These are phyloP conservation scores for Eucalyptus melliodora DNA, from an alignment of 345 rosid genomes.

Conservation along the genomic window DNA sequence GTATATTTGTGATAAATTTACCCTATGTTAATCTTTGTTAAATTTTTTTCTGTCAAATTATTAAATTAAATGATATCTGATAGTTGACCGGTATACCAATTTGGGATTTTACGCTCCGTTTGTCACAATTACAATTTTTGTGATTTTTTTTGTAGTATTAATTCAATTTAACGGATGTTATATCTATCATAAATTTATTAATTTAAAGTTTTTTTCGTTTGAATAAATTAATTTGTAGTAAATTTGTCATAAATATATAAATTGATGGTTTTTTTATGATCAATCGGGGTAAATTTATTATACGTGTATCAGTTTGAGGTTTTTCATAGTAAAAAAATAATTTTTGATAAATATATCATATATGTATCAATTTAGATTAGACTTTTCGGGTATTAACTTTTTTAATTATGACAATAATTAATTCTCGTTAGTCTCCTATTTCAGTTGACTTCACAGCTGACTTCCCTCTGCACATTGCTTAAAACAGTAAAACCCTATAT, in stretches of 20 bases:
- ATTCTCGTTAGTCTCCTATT: background rate
- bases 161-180: rapidly evolving
- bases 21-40: rapidly evolving
- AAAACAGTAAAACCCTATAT: background rate
- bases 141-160: too few species aligned
- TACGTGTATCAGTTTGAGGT: rapidly evolving
- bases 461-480: background rate
- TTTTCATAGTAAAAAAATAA: too few species aligned
- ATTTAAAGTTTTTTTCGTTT: rapidly evolving
- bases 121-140: too few species aligned
- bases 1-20: too few species aligned
- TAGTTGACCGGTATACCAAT: rapidly evolving
- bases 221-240: rapidly evolving
- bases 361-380: rapidly evolving
- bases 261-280: too few species aligned
- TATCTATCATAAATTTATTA: too few species aligned
- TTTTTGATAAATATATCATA: too few species aligned
- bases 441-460: background rate
- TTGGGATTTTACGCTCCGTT: too few species aligned
- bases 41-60: too few species aligned
- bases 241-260: rapidly evolving
- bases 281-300: too few species aligned
- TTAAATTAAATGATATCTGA: too few species aligned
- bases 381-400: background rate
- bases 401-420: background rate